phyloP scores from a whole-genome alignment of 176 grass and related monocot species.

The Miscanthus lutarioriparius region DNA sequence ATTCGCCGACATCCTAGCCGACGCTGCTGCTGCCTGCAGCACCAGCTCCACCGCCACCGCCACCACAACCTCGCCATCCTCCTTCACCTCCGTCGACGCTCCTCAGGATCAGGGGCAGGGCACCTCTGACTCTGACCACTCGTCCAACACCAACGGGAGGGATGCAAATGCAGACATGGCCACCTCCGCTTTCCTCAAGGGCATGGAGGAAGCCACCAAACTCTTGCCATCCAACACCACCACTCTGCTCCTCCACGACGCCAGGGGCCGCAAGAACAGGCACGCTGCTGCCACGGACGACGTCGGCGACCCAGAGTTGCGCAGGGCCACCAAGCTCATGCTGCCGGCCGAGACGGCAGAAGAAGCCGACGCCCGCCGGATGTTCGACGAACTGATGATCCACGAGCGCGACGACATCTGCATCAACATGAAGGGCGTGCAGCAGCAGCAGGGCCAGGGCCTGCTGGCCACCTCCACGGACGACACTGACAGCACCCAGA shows the following conservation, averaged over 20 bases:
- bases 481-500: background rate
- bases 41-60: background rate
- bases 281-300: background rate
- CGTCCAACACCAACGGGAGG: background rate
- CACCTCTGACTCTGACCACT: background rate
- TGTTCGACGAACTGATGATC: conserved; percentile 56
- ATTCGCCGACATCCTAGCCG: conserved; percentile 51
- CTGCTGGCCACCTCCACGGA: background rate
- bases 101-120: background rate
- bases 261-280: conserved; percentile 22
- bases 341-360: background rate
- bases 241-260: background rate
- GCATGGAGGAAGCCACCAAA: conserved; percentile 57
- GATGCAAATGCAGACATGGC: background rate
- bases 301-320: background rate
- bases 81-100: background rate
- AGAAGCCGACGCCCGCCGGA: conserved; percentile 29
- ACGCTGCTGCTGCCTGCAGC: background rate
- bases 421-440: conserved; percentile 32
- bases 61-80: conserved; percentile 21
- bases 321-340: conserved; percentile 41
- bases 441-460: conserved; percentile 14
- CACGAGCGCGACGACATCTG: conserved; percentile 5
- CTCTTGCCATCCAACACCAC: conserved; percentile 33
- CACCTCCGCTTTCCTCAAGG: conserved; percentile 48